phyloP scores from a whole-genome alignment of 139 green algal genomes.

The Chlamydomonas incerta region DNA sequence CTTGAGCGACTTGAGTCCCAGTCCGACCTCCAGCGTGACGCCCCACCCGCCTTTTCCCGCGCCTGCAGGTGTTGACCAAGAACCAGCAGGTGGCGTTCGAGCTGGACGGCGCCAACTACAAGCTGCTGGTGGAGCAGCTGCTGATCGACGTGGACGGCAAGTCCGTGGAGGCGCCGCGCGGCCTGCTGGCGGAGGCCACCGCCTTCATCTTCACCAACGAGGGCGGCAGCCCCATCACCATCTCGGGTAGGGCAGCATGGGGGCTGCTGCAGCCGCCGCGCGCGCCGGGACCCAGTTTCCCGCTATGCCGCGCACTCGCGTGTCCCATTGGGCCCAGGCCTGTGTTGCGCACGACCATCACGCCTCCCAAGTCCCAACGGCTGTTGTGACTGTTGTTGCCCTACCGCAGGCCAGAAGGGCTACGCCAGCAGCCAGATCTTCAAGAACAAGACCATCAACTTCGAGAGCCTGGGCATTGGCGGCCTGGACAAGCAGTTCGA shows the following conservation, averaged over 20 bases:
- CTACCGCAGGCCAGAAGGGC: slow-evolving; percentile 80
- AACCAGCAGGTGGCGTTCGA: slow-evolving; percentile 92
- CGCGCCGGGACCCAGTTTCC: too few species aligned
- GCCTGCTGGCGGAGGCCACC: slow-evolving; percentile 66
- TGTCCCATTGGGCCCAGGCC: too few species aligned
- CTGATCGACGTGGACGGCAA: slow-evolving; percentile 45
- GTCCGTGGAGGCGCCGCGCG: slow-evolving; percentile 49
- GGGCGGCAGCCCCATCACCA: slow-evolving; percentile 76
- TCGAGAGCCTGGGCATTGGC: slow-evolving; percentile 97
- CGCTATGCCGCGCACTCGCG: too few species aligned
- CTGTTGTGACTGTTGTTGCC: too few species aligned
- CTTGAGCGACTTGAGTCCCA: too few species aligned
- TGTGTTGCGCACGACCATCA: too few species aligned
- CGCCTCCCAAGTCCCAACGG: too few species aligned
- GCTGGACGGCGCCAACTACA: slow-evolving; percentile 86
- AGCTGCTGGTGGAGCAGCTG: slow-evolving; percentile 74
- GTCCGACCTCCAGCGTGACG: too few species aligned
- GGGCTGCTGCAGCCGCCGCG: too few species aligned
- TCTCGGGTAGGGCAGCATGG: slow-evolving; percentile 43
- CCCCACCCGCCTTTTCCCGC: neutral
- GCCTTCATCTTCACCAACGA: slow-evolving; percentile 81
- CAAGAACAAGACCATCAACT: slow-evolving; percentile 95
- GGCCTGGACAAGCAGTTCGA: slow-evolving; percentile 97
- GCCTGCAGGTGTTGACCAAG: slow-evolving; percentile 78
- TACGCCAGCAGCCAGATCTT: slow-evolving; percentile 90